Conservation (phyloP, 1,284 basidiomycete genomes). For the Malassezia dermatis region DNA sequence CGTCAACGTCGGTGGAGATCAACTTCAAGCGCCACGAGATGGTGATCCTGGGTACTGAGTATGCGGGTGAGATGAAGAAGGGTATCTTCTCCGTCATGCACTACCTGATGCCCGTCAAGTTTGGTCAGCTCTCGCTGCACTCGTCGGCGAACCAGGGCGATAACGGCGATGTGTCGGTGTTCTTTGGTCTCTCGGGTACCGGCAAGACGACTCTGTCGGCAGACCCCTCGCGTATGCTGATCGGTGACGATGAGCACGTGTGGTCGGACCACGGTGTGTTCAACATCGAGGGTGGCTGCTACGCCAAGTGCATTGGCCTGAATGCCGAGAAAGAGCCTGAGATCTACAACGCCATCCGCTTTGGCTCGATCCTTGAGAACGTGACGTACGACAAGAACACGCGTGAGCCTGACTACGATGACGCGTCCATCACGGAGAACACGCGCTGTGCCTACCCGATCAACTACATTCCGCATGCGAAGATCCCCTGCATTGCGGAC, state of each 20-base stretch:
- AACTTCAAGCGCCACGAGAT: conserved; percentile 99
- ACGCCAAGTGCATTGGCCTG: conserved; percentile 96
- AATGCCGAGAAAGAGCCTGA: conserved; percentile 92
- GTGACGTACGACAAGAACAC: conserved; percentile 88
- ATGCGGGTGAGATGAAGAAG: conserved; percentile 99
- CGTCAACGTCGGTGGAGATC: conserved; percentile 95
- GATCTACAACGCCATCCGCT: conserved; percentile 89
- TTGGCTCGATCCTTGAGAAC: conserved; percentile 95
- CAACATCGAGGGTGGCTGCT: conserved; percentile 99
- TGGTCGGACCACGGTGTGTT: conserved; percentile 65
- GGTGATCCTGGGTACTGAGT: conserved; percentile 99
- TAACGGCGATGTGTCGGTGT: conserved; percentile 85
- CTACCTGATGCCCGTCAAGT: conserved; percentile 97
- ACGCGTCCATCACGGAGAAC: conserved; percentile 94
- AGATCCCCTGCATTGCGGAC: conserved; percentile 52
- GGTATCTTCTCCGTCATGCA: conserved; percentile 99
- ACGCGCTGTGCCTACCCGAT: conserved; percentile 64
- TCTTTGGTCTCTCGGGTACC: conserved; percentile 97
- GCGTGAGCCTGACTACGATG: conserved; percentile 87
- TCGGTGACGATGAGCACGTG: conserved; percentile 48
- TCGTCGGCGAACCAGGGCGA: conserved; percentile 97
- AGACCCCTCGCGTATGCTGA: conserved; percentile 39
- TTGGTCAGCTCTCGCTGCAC: conserved; percentile 93
- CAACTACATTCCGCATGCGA: conserved; percentile 78
- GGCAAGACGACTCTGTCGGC: conserved; percentile 64